Evolutionary conservation across 768 basidiomycete species (phyloP).

Genomic region (Kwoniella sp.): DNA sequence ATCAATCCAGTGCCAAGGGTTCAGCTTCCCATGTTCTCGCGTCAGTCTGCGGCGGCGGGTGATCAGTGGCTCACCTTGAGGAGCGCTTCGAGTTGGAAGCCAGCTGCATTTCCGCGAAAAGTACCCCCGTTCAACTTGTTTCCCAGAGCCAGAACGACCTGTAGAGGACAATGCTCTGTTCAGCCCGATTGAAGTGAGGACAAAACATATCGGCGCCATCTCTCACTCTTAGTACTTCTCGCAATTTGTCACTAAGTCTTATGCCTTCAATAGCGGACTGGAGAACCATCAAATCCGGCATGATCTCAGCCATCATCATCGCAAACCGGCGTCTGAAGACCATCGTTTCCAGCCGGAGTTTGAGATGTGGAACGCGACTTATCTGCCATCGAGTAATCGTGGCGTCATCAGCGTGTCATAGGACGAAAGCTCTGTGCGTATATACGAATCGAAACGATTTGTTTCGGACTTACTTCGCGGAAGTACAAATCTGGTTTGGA

Average conservation of each 20-base stretch:
- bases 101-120: constrained; percentile 79
- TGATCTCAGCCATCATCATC: constrained; percentile 77
- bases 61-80: constrained; percentile 71
- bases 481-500: constrained; percentile 85
- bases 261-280: constrained; percentile 73
- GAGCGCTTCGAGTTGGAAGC: constrained; percentile 81
- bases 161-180: neutral
- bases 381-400: constrained; percentile 61
- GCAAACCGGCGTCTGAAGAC: constrained; percentile 79
- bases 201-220: neutral
- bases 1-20: too few species aligned
- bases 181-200: neutral
- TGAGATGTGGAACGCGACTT: constrained; percentile 72
- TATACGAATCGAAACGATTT: too few species aligned
- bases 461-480: constrained; percentile 62
- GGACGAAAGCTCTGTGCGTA: too few species aligned
- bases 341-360: constrained; percentile 77
- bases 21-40: too few species aligned
- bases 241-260: constrained; percentile 63
- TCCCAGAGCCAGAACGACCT: constrained; percentile 76
- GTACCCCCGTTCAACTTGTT: constrained; percentile 80
- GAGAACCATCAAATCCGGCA: constrained; percentile 76
- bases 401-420: too few species aligned
- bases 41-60: too few species aligned
- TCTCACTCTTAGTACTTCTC: constrained; percentile 68